Base-by-base conservation (phyloP, 306 rosid genomes). In the Vigna angularis region DNA sequence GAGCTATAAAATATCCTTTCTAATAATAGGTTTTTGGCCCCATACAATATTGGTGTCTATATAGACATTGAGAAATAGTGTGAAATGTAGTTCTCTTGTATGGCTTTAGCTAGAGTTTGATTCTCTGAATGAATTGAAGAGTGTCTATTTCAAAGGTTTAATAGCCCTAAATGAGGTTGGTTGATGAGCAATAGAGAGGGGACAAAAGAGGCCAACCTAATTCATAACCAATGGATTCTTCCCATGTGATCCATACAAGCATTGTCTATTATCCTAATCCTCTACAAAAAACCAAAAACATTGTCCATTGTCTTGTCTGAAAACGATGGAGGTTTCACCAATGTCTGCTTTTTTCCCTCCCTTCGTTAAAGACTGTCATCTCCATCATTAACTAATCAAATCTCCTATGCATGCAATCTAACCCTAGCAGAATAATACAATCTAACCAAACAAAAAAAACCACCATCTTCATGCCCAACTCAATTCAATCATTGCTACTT, bases 301-400 rank as follows among this genome's bases (percentile, higher is more conserved):
- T 65, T 85, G 83, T 72, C 75, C 82, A 52, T 79, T 67, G 89
- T 86, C 89, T 75, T 79, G 40, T 86, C 85, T 12, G 83, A 83
- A 79, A 83, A 79, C 62, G 83, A 86, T 76, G 72, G 6, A n/a
- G 55, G 59, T 75, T 24, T 85, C 77, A 70, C 77, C 47, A n/a
- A 3, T 83, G 89, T 86, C 85, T 72, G 73, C 34, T 62, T 61
- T 72, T 76, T 67, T 67, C 72, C 80, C 81, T 76, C 73, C 75
- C 53, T 67, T 61, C 81, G 76, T 86, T 79, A 76, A 79, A 71
- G 28, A 11, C 6, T n/a, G 30, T 24, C 66, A 64, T 64, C 79
- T 79, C 82, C 84, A 79, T 82, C 10, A 72, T 82, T 80, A 57
- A 51, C 45, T 44, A 58, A 71, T 79, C 82, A 82, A 75, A 66